Conservation (phyloP, 2,329 filamentous ascomycete genomes). For the Paecilomyces niveus region DNA sequence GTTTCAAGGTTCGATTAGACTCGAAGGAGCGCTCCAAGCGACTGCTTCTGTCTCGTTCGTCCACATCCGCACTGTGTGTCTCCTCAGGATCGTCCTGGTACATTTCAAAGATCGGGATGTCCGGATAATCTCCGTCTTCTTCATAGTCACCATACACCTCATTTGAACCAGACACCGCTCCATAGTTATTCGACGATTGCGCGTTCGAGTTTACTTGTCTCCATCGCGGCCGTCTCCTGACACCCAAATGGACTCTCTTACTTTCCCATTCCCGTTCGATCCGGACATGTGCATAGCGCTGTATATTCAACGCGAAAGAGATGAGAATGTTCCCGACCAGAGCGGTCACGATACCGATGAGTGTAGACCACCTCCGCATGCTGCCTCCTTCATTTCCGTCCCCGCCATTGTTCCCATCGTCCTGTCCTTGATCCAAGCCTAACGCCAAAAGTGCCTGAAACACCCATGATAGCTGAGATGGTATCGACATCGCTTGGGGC, state of each 20-base stretch:
- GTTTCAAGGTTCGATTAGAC: conserved; percentile 33
- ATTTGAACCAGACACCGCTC: conserved; percentile 26
- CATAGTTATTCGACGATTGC: conserved; percentile 31
- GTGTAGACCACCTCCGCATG: conserved; percentile 63
- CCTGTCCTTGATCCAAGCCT: conserved; percentile 9
- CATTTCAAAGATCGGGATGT: conserved; percentile 6
- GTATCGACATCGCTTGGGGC: neutral
- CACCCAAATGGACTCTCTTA: conserved; percentile 33
- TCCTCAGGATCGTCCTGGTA: conserved; percentile 13
- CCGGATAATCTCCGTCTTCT: conserved; percentile 2
- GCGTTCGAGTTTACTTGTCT: conserved; percentile 32
- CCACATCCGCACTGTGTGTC: conserved; percentile 20
- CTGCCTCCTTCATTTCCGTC: too few species aligned
- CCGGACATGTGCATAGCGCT: conserved; percentile 87
- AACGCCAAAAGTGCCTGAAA: conserved; percentile 6
- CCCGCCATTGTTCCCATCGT: conserved; percentile 12
- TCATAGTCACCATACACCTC: conserved; percentile 7
- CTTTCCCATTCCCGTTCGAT: conserved; percentile 64
- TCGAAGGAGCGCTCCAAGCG: conserved; percentile 24
- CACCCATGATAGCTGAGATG: neutral
- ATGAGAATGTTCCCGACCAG: conserved; percentile 92
- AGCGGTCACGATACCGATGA: conserved; percentile 90
- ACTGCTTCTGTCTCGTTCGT: conserved; percentile 8
- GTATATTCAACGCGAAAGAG: conserved; percentile 90
- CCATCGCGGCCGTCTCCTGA: conserved; percentile 48